These are phyloP conservation scores for Juncus effusus DNA, from an alignment of 176 grass and related monocot genomes.

Conservation along the genomic window DNA sequence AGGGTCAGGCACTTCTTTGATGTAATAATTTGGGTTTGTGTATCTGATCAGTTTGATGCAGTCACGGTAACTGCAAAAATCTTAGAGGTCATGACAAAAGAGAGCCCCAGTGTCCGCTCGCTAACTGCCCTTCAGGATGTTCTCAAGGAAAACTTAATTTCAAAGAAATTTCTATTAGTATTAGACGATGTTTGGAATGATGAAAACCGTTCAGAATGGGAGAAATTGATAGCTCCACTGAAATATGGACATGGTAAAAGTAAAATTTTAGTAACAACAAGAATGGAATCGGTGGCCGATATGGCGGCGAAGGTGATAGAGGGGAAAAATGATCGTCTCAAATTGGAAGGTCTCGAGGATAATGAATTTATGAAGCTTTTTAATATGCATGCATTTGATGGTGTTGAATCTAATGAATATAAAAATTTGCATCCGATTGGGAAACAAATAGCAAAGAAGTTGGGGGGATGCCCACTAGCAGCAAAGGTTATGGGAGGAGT, in stretches of 20 bases:
- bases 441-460: constrained; percentile 27
- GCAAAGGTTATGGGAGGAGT: constrained; percentile 46
- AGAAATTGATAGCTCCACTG: constrained; percentile 41
- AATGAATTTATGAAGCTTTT: constrained; percentile 36
- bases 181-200: constrained; percentile 62
- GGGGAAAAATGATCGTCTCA: background rate
- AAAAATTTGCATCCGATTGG: constrained; percentile 29
- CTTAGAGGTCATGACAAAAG: constrained; percentile 16
- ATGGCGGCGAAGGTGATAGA: constrained; percentile 12
- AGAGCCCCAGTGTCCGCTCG: background rate
- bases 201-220: constrained; percentile 33
- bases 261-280: constrained; percentile 45
- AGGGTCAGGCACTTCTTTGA: constrained; percentile 14
- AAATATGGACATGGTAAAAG: constrained; percentile 31
- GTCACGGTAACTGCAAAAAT: constrained; percentile 31
- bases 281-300: constrained; percentile 30
- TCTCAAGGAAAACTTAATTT: constrained; percentile 28
- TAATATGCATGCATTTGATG: constrained; percentile 40
- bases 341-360: constrained; percentile 35
- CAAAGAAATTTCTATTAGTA: constrained; percentile 39
- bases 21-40: constrained; percentile 38
- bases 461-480: constrained; percentile 47
- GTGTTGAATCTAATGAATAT: background rate
- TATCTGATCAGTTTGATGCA: constrained; percentile 42
- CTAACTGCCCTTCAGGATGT: constrained; percentile 25